Conservation (phyloP, 73 alveolate genomes). For the Urostyla sp. region DNA sequence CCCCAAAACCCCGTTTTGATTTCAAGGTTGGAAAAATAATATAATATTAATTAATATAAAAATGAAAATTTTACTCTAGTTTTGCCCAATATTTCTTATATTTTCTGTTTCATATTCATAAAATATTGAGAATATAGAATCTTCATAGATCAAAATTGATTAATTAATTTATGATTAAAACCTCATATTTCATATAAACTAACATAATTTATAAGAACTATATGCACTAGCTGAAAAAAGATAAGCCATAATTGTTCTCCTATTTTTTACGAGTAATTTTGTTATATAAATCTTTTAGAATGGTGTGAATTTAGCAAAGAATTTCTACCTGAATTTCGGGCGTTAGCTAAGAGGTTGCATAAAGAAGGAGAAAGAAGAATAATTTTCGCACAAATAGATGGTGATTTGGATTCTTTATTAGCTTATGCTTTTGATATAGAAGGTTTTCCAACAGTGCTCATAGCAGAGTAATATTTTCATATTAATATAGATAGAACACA, state of each 20-base stretch:
- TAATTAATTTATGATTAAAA: too few species aligned
- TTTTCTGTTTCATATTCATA: too few species aligned
- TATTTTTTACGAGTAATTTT: not conserved
- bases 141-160: too few species aligned
- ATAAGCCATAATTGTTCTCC: not conserved
- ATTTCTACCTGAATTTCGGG: not conserved
- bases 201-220: too few species aligned
- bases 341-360: not conserved
- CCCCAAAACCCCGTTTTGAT: too few species aligned
- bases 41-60: too few species aligned
- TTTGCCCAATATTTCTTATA: too few species aligned
- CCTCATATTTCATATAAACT: too few species aligned
- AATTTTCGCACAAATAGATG: not conserved
- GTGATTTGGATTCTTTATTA: not conserved
- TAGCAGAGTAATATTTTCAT: not conserved
- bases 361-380: slow-evolving; percentile 1
- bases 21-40: too few species aligned
- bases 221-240: slow-evolving; percentile 1
- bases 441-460: not conserved
- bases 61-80: too few species aligned
- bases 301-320: slow-evolving; percentile 10
- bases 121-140: too few species aligned
- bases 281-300: not conserved
- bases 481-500: not conserved
- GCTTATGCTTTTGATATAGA: not conserved